These are phyloP conservation scores for Parietaria judaica DNA, from an alignment of 306 rosid species.

Conservation along the genomic window DNA sequence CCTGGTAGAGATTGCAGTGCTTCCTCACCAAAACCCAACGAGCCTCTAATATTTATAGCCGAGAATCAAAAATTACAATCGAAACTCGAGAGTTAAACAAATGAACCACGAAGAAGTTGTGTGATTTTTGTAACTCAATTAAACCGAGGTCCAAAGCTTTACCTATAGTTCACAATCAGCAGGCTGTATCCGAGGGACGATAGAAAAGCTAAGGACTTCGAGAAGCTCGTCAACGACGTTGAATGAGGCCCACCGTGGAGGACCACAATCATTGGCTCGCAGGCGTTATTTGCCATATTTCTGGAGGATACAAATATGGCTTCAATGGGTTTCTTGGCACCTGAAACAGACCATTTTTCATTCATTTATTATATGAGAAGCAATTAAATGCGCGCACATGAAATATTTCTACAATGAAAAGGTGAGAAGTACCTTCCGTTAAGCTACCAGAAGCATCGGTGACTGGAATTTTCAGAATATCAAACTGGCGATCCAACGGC, in stretches of 20 bases:
- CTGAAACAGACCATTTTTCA: slow-evolving; percentile 15
- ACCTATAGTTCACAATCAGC: slow-evolving; percentile 88
- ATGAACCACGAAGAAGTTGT: neutral
- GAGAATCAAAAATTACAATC: no score
- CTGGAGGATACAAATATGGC: slow-evolving; percentile 74
- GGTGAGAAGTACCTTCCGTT: slow-evolving; percentile 50
- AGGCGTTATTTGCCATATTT: slow-evolving; percentile 37
- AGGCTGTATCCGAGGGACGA: slow-evolving; percentile 72
- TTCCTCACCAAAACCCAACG: slow-evolving; percentile 94
- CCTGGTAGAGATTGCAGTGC: slow-evolving; percentile 95
- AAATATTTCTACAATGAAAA: neutral
- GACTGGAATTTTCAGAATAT: slow-evolving; percentile 62
- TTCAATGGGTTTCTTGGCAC: slow-evolving; percentile 72
- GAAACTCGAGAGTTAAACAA: no score
- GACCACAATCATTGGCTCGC: slow-evolving; percentile 58
- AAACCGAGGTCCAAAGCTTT: neutral
- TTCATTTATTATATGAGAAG: no score
- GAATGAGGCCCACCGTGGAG: slow-evolving; percentile 96
- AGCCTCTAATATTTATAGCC: slow-evolving; percentile 57
- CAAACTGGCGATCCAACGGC: slow-evolving; percentile 57
- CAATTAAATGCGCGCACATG: no score
- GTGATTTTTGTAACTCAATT: neutral
- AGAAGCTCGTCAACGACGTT: slow-evolving; percentile 55
- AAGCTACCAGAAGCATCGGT: slow-evolving; percentile 51
- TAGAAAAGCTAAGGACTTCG: slow-evolving; percentile 73